Evolutionary conservation across 164 flowering plant genomes (phyloP).

Genomic region (Echeveria elegans): DNA sequence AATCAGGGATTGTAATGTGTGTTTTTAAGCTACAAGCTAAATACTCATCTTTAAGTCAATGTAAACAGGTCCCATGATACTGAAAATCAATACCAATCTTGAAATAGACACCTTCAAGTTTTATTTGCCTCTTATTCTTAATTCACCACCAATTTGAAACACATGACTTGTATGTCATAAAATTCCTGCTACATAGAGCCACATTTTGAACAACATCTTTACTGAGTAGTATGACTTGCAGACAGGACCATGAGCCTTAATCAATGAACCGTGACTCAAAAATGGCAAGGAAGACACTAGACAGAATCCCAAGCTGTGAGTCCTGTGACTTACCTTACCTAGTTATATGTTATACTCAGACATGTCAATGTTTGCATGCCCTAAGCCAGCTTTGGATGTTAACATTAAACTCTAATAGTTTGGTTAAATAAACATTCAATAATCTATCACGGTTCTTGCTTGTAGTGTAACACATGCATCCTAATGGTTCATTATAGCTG

Average conservation of each 20-base stretch:
- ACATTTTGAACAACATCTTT: not conserved
- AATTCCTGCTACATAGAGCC: not conserved
- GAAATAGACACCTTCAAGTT: not conserved
- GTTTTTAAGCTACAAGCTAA: not conserved
- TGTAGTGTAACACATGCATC: too few species aligned
- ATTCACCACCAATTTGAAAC: not conserved
- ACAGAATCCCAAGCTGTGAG: not conserved
- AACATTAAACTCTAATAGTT: not conserved
- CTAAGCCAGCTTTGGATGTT: not conserved
- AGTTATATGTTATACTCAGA: not conserved
- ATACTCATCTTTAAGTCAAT: constrained; percentile 6
- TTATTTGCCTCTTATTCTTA: not conserved
- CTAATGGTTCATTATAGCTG: not conserved
- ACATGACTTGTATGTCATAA: not conserved
- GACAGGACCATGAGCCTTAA: constrained; percentile 6
- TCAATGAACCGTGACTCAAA: not conserved
- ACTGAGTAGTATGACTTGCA: constrained; percentile 3
- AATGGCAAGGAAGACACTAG: not conserved
- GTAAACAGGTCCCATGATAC: constrained; percentile 5
- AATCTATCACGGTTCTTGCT: too few species aligned
- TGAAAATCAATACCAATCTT: not conserved
- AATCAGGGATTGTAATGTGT: not conserved
- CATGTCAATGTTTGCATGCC: constrained; percentile 3
- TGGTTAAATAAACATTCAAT: not conserved
- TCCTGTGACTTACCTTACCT: not conserved